Conservation (phyloP, 441 rosid genomes). For the Biscutella auriculata region DNA sequence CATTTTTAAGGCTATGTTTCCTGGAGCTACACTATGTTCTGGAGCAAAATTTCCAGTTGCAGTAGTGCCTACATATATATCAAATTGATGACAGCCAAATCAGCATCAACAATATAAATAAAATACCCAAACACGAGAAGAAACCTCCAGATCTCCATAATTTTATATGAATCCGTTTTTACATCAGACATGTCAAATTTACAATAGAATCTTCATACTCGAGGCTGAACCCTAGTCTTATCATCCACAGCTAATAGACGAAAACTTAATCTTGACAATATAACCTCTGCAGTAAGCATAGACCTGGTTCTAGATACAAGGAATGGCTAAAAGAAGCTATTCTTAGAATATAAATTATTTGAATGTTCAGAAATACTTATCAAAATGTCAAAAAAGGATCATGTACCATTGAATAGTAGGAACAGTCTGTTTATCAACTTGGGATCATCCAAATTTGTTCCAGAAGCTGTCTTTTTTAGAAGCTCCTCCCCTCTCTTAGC, state of each 20-base stretch:
- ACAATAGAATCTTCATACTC: conserved; percentile 4
- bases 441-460: conserved; percentile 69
- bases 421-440: conserved; percentile 60
- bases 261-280: neutral
- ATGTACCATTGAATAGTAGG: conserved; percentile 65
- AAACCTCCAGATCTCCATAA: neutral
- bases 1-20: conserved; percentile 51
- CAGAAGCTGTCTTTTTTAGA: conserved; percentile 64
- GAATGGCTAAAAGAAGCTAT: neutral
- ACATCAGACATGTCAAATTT: conserved; percentile 3
- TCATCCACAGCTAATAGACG: conserved; percentile 2
- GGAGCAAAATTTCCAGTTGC: conserved; percentile 46
- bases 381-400: neutral
- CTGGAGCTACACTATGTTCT: conserved; percentile 65
- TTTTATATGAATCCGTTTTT: neutral
- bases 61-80: conserved; percentile 45
- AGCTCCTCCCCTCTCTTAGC: conserved; percentile 84
- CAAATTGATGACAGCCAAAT: conserved; percentile 9
- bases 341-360: neutral
- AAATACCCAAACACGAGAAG: conserved; percentile 8
- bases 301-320: neutral
- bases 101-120: neutral
- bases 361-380: neutral
- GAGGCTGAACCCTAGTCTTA: neutral
- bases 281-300: neutral